phyloP scores from a whole-genome alignment of 1,284 basidiomycete species.

The Fomitopsis schrenkii region DNA sequence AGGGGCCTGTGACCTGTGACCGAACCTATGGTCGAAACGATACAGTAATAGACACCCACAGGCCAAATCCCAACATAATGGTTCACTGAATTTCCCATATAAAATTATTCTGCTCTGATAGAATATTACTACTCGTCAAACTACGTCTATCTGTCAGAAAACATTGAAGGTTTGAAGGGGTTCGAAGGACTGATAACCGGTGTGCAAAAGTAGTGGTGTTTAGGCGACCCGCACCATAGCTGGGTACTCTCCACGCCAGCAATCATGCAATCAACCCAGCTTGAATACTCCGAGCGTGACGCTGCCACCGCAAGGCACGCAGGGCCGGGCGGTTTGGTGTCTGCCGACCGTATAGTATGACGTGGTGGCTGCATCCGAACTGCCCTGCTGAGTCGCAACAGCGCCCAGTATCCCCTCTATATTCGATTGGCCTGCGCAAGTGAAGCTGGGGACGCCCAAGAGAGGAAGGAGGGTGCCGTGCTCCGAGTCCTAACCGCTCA shows the following conservation, averaged over 20 bases:
- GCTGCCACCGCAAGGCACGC: neutral
- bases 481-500: neutral
- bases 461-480: neutral
- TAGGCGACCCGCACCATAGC: no score
- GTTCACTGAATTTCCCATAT: no score
- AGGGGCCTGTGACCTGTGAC: no score
- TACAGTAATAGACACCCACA: no score
- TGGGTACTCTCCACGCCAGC: neutral
- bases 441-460: neutral
- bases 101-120: no score
- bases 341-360: neutral
- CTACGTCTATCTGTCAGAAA: no score
- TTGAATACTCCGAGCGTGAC: neutral
- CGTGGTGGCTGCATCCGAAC: neutral
- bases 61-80: no score
- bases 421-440: neutral
- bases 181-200: no score
- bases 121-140: no score
- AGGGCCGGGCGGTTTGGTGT: neutral
- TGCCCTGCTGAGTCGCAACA: neutral
- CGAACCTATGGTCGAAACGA: no score
- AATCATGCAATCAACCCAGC: neutral
- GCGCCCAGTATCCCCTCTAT: neutral
- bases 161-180: no score
- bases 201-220: no score